Base-by-base conservation (phyloP, 1,284 basidiomycete species). In the Ganoderma lingzhi region DNA sequence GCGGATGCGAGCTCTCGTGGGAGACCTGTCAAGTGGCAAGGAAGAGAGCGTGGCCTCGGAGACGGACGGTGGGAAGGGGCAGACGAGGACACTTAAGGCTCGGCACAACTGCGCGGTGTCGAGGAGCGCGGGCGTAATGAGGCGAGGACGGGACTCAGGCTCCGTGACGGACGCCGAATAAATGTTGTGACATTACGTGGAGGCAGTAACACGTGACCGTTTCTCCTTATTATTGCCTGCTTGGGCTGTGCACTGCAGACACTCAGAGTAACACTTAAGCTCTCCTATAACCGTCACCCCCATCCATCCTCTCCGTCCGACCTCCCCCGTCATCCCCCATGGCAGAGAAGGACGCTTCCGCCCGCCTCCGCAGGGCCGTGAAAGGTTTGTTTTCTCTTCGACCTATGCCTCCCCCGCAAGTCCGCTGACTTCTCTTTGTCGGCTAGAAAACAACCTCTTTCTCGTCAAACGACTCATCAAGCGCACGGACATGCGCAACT, bases 371-470 rank as follows among this genome's bases (percentile, higher is more conserved):
- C 70, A 86, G 91, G 76, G 93, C 93, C 62, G 91, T 95, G 67
- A 93, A 93, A 86, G 93, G 93, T 90, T 65, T 59, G 79, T 56
- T 65, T 65, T 12, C 61, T 63, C 51, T 66, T 65, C 64, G 35
- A 41, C 65, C 53, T 41, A 56, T 65, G 45, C 70, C 2, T 76
- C 69, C 72, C 73, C 76, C 75, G 69, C 74, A 65, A 63, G 64
- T 63, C 41, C 63, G 60, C 63, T 65, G 53, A 67, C 63, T 62
- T 70, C 62, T 32, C 51, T 51, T 15, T 64, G 51, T 66, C 68
- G 78, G 45, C 12, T 64, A 97, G 96, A 96, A 83, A 96, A 97
- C 83, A 96, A 96, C 81, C 88, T 97, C 71, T 92, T 96, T 74
- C 89, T 96, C 71, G 93, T 97, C 77, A 92, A 90, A 81, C 87